Base-by-base conservation (phyloP, 441 rosid genomes). In the Flueggea neowawraea region DNA sequence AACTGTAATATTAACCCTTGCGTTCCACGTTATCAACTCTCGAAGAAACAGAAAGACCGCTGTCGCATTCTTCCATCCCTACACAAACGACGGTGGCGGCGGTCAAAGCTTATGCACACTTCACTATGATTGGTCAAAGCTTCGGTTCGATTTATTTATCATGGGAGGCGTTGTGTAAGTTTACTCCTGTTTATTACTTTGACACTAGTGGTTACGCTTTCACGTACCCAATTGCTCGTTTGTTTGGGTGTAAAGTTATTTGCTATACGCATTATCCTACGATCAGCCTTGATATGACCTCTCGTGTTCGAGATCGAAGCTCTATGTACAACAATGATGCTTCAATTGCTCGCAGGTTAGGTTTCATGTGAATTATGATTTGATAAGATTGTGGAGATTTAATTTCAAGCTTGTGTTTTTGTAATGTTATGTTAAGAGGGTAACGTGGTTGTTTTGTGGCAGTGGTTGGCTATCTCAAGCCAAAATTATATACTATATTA, bases 251-350 rank as follows among this genome's bases (percentile, higher is more conserved):
- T 77, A 87, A 81, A 78, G 96, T 94, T 74, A 71, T 90, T 64
- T 94, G 97, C 71, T 90, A 90, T 57, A 87, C 95, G 4, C 98
- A 90, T 81, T 94, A 94, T 60, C 98, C 97, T 73, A 94, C 97
- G 4, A 90, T 94, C 61, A 90, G 96, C 66, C 67, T 80, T 64
- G 98, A 94, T 65, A 90, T 94, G 97, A 70, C 90, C 56, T 88
- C 91, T 65, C 93, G 97, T 61, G 97, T 94, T 61, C 87, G 80
- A 58, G 73, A 74, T 15, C 73, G 84, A 14, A 85, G 74, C 67
- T 84, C 91, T 4, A 85, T 80, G 93, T 94, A 94, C 78, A 94
- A 94, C 63, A 90, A 94, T 43, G 75, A 87, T 51, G 76, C 87
- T 56, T 73, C 75, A 0, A 85, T 94, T 73, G 83, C 96, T 50